Evolutionary conservation across 257 asterid genomes (phyloP).

Genomic region (Nyctanthes arbortristis): DNA sequence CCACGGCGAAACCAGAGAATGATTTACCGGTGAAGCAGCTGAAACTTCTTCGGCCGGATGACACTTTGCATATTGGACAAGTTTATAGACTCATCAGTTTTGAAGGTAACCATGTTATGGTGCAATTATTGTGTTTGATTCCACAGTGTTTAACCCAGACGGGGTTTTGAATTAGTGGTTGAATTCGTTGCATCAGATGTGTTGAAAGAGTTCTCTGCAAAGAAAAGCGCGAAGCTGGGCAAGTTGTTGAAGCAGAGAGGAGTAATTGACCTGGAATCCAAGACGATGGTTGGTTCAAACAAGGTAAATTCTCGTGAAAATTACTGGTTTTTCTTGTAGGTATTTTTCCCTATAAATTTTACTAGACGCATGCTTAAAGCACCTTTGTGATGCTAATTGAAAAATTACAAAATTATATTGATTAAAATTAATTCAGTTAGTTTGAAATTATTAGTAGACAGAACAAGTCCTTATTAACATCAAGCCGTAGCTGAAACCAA

Average conservation of each 20-base stretch:
- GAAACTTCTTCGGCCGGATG: conserved; percentile 81
- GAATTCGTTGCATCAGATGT: conserved; percentile 43
- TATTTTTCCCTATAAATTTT: too few species aligned
- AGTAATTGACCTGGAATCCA: conserved; percentile 29
- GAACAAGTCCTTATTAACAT: too few species aligned
- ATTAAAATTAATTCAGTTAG: too few species aligned
- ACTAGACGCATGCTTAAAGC: too few species aligned
- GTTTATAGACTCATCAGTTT: conserved; percentile 80
- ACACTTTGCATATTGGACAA: conserved; percentile 65
- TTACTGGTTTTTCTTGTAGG: too few species aligned
- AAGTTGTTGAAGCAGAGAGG: conserved; percentile 56
- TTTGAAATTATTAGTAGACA: too few species aligned
- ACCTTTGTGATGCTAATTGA: too few species aligned
- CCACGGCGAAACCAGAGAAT: conserved; percentile 41
- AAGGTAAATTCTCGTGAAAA: background rate
- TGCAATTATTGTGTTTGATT: background rate
- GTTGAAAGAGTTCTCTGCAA: conserved; percentile 64
- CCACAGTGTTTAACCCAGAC: too few species aligned
- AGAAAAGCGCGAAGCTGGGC: conserved; percentile 58
- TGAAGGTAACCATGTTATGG: conserved; percentile 47
- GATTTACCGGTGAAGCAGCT: conserved; percentile 61
- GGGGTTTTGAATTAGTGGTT: background rate
- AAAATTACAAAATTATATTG: too few species aligned
- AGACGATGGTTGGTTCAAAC: conserved; percentile 8
- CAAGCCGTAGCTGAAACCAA: too few species aligned